Evolutionary conservation across 306 rosid genomes (phyloP), one percentile per base, ranked within the genome.

Genomic region (Nissolia schottii): DNA sequence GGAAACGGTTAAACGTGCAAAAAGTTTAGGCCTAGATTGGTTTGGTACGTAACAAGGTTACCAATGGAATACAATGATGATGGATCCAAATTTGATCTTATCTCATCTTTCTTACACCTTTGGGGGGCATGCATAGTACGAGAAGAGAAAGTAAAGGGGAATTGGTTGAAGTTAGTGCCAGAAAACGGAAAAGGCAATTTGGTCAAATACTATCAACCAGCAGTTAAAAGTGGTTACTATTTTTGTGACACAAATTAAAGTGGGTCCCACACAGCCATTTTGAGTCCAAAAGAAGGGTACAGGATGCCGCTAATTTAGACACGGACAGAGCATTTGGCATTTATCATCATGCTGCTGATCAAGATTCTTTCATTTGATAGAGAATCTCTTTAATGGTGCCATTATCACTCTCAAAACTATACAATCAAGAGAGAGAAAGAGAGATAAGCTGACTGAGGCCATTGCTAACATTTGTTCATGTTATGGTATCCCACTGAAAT

Each of bases 391-490:
- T 24, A 48, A 38, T 46, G 57, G 37, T 31, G 78, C 67, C 25
- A 64, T 81, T 77, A 61, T 76, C 59, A 62, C n/a, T 68, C 24
- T 67, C 60, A 50, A 28, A 11, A n/a, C n/a, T n/a, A 31, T 49
- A 59, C 7, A 15, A 34, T 64, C 9, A 8, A 43, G 22, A 32
- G 40, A 35, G 79, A 80, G 74, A 68, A 8, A 43, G 22, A 32
- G 40, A 35, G 79, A 80, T 77, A 68, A 68, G 80, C 77, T 57
- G 76, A 71, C 48, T 53, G 29, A 54, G 29, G 6, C 70, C 31
- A 34, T 34, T 24, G 31, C 2, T 20, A 27, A 11, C 3, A 9
- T 3, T 16, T 60, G 3, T 9, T 20, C 66, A 29, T 9, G 27
- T 15, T 37, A 28, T 9, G 0, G 35, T 25, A 27, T 41, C 9